Base-by-base conservation (phyloP, 768 basidiomycete genomes). In the Boletus edulis region DNA sequence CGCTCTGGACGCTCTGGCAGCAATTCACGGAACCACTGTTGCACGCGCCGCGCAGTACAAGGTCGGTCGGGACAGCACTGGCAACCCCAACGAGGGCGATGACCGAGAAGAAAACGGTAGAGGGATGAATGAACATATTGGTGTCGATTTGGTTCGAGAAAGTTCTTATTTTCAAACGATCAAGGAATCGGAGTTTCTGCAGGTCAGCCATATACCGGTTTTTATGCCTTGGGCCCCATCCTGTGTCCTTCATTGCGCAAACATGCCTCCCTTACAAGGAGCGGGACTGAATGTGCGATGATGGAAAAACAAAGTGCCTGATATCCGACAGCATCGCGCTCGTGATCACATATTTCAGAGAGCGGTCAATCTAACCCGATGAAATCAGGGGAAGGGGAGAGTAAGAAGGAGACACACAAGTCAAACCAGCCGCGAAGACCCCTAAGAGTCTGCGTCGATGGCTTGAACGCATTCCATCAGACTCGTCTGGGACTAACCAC, bases 41-140 rank as follows among this genome's bases (percentile, higher is more conserved):
- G 67, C 81, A 81, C 13, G 64, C 1, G 47, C 18, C 35, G 29
- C 27, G 11, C 6, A 10, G 39, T 10, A 29, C 56, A 54, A 35
- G 15, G 8, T 31, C 45, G 32, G 27, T 37, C 5, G 58, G 59
- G 10, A 20, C 34, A n/a, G 55, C 52, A 22, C 3, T 18, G 17
- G 34, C 46, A 35, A 42, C 14, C n/a, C 35, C 38, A 29, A 45
- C 35, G 57, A 38, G 35, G 44, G 7, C 24, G 1, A 24, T 20
- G 20, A 20, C 20, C 2, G 24, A 20, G 20, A 34, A 11, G 40
- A 47, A 27, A 20, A 22, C 4, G 2, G 55, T 15, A 42, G 48
- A 55, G 11, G 24, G 29, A 13, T 38, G 56, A 51, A 51, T 15
- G 51, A 24, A 49, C 54, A 55, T 55, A 15, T 32, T 44, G 39